phyloP scores from a whole-genome alignment of 805 yeast genomes.

The Schizosaccharomyces cryophilus region DNA sequence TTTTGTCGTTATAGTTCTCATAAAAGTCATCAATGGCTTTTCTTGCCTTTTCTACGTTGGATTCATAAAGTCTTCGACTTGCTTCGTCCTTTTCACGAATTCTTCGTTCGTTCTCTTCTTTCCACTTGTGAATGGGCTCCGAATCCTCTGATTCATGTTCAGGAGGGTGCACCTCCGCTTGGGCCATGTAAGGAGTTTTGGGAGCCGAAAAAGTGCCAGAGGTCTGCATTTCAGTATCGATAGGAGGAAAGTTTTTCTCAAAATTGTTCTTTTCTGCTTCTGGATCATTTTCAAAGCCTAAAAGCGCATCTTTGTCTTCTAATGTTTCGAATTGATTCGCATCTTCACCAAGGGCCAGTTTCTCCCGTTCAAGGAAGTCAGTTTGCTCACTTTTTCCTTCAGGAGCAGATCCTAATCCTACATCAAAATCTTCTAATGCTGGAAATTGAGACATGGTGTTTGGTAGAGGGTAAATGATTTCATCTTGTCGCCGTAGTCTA shows the following conservation, averaged over 20 bases:
- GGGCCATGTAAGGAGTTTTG: constrained; percentile 2
- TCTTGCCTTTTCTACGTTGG: constrained; percentile 50
- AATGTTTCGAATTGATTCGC: constrained; percentile 8
- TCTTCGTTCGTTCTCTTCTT: constrained; percentile 52
- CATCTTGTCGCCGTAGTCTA: background rate
- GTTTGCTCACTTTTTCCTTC: constrained; percentile 17
- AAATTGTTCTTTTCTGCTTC: constrained; percentile 2
- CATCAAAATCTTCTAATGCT: constrained; percentile 16
- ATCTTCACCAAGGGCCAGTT: constrained; percentile 18
- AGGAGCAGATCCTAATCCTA: constrained; percentile 10
- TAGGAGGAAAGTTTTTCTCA: constrained; percentile 1
- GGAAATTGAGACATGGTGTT: constrained; percentile 15
- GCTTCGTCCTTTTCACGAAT: constrained; percentile 56
- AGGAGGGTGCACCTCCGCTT: constrained; percentile 1
- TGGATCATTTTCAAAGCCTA: background rate
- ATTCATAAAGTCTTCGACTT: constrained; percentile 36
- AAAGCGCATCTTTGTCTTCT: background rate
- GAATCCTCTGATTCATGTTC: constrained; percentile 20
- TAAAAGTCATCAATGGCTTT: constrained; percentile 76
- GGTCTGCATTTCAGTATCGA: background rate
- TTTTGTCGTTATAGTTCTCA: constrained; percentile 68
- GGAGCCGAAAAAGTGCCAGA: constrained; percentile 2
- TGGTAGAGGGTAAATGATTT: background rate
- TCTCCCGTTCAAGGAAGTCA: constrained; percentile 19
- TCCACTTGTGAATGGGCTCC: constrained; percentile 50